Conservation (phyloP, 208 protist genomes). For the Crithidia fasciculata region DNA sequence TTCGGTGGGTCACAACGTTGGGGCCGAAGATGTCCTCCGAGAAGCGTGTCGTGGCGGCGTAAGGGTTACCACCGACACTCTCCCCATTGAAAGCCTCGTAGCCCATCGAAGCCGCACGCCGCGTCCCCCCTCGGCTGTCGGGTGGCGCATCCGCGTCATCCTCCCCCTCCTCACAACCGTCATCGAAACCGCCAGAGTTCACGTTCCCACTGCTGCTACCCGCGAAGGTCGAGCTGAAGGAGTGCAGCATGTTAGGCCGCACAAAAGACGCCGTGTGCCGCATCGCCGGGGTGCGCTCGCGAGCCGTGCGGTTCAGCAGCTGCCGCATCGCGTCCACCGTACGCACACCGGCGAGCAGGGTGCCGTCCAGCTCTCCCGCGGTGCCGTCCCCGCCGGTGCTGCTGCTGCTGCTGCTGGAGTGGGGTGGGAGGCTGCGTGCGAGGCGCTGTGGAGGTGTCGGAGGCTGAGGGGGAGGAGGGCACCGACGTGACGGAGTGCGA, state of each 20-base stretch:
- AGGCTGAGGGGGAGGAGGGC: neutral
- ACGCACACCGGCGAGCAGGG: neutral
- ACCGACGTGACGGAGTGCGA: neutral
- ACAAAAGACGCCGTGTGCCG: conserved; percentile 24
- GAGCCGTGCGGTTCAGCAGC: conserved; percentile 9
- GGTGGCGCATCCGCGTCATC: neutral
- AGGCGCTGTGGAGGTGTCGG: neutral
- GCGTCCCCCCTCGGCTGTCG: neutral
- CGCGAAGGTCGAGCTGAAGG: neutral
- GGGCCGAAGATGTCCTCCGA: conserved; percentile 12
- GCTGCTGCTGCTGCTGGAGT: neutral
- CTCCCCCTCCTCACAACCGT: neutral
- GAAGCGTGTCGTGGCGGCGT: neutral
- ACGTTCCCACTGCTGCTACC: neutral
- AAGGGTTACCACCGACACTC: neutral
- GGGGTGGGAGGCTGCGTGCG: no score
- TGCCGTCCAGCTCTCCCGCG: neutral
- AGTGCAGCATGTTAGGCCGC: conserved; percentile 2
- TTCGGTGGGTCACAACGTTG: neutral
- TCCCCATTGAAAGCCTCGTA: neutral
- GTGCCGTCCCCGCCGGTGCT: neutral
- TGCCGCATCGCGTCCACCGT: conserved; percentile 21
- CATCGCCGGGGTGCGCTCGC: neutral
- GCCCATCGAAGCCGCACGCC: neutral
- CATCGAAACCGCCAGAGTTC: neutral